Evolutionary conservation across 2,329 filamentous ascomycete genomes (phyloP), one percentile per base, ranked within the genome.

Genomic region (Hypoxylon sp.): DNA sequence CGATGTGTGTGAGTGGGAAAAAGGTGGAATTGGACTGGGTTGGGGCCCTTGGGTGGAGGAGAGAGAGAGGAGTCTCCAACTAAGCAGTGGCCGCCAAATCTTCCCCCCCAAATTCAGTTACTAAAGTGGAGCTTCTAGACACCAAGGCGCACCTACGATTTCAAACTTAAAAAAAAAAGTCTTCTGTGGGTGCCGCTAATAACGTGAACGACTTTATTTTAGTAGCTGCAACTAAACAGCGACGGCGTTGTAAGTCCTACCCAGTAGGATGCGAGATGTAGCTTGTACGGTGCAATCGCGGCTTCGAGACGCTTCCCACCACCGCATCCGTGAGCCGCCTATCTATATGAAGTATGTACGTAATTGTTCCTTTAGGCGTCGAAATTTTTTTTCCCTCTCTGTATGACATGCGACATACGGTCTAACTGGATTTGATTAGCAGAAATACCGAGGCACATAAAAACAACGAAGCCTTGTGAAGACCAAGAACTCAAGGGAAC

Each of bases 1-100:
- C 39, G 39, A 73, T 73, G 72, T 75, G 75, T 73, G 75, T 72
- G 73, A 74, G 74, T 71, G 73, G 74, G 73, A 76, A 75, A 76
- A 70, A 69, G 68, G 66, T 70, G 65, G 68, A 70, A 70, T 70
- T 52, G 75, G 75, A 74, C 74, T 69, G 68, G 70, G 61, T 60
- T 67, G 68, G 72, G 70, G 61, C 66, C 64, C 59, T 68, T 70
- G 63, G 68, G 70, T 69, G 72, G 72, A 69, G 72, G 70, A 62
- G 57, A 59, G 65, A 53, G 53, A 59, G 65, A 53, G 53, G 56
- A 64, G 39, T 60, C 61, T 64, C 63, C 58, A 65, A 62, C 57
- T 46, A 58, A 56, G 60, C 67, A 53, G 67, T 55, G 64, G 46
- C 64, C 56, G 48, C 60, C 64, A 67, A 57, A 63, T 42, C 52